A percentile compares a stretch with the other conserved stretches of the same genome.
phyloP scores from a whole-genome alignment of 805 yeast genomes.

The Cyberlindnera japonica region DNA sequence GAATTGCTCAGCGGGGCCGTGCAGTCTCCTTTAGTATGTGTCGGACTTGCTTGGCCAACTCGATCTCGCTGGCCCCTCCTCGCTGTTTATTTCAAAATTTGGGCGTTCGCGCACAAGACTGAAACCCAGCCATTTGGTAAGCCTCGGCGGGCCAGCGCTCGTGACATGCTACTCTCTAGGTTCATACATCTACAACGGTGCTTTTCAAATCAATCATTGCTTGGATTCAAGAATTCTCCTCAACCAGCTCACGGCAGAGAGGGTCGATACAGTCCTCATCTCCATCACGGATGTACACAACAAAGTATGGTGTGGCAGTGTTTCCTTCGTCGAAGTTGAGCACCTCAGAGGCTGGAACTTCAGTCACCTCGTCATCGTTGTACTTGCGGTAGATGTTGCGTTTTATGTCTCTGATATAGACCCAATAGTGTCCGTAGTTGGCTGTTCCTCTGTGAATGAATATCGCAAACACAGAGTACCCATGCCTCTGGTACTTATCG shows the following conservation, averaged over 20 bases:
- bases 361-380: conserved; percentile 93
- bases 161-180: neutral
- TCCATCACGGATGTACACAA: conserved; percentile 75
- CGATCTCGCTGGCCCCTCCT: neutral
- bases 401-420: conserved; percentile 77
- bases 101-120: neutral
- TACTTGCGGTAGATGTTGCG: conserved; percentile 76
- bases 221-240: no score
- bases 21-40: no score
- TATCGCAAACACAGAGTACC: conserved; percentile 83
- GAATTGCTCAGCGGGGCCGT: no score
- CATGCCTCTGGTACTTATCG: conserved; percentile 53
- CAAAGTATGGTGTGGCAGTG: conserved; percentile 91
- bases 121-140: neutral
- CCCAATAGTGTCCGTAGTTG: conserved; percentile 95
- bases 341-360: conserved; percentile 63
- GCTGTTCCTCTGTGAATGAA: conserved; percentile 97
- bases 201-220: no score
- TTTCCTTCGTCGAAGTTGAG: conserved; percentile 63
- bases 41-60: no score
- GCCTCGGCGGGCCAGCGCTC: neutral
- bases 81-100: neutral
- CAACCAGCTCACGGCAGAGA: conserved; percentile 40
- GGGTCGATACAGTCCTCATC: conserved; percentile 55
- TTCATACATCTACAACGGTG: neutral